Evolutionary conservation across 2,329 filamentous ascomycete genomes (phyloP), one percentile per base, ranked within the genome.

Genomic region (Massarina eburnea): DNA sequence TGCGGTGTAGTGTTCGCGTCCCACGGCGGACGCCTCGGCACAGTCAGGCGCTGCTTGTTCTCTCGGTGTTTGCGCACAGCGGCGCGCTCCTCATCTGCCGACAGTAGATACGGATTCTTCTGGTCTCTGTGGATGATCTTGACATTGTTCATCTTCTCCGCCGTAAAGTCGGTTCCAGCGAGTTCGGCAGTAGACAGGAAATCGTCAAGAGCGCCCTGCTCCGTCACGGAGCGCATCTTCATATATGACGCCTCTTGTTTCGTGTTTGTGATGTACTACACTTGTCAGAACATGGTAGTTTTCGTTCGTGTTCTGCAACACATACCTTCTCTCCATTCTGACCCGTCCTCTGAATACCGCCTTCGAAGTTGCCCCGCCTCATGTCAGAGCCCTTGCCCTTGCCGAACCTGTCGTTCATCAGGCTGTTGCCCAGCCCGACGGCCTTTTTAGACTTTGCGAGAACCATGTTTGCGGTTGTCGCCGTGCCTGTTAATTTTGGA

Each of bases 381-480:
- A 91, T 85, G 70, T 91, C 88, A 41, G 80, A 70, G 55, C 90
- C 89, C 73, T 95, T 96, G 64, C 89, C 89, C 74, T 94, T 95
- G 66, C 91, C 90, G 72, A 97, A 96, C 47, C 92, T 88, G 75
- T 97, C 94, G 71, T 97, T 97, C 94, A 99, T 99, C 69, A 99
- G 83, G 75, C 88, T 85, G 76, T 96, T 96, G 70, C 94, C 94
- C 75, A 99, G 84, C 71, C 94, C 94, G 64, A 96, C 90, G 63
- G 85, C 81, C 74, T 91, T 95, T 73, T 96, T 97, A 57, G 91
- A 96, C 76, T 97, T 99, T 72, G 94, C 84, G 63, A 88, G 74
- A 62, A 85, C 83, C 85, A 89, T 89, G 33, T 57, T 77, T 70
- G 49, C 52, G 46, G 43, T 38, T 51, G 37, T 46, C 32, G 41